Evolutionary conservation across 73 alveolate species (phyloP), one percentile per base, ranked within the genome.

Genomic region (Durusdinium trenchii): DNA sequence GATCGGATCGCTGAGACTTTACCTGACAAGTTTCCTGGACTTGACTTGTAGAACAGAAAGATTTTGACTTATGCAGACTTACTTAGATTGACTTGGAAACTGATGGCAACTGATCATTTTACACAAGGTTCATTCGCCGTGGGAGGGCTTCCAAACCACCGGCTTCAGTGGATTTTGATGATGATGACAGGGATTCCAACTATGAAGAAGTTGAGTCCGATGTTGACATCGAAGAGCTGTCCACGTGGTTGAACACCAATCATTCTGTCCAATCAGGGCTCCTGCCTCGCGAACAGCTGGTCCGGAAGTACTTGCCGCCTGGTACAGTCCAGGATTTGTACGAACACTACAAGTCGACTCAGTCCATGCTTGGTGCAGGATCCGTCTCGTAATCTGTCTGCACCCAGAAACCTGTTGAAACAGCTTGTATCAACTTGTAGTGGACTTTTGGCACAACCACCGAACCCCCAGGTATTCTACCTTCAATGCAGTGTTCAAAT

Each of bases 301-400:
- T 76, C 20, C 86, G 61, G 10, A 76, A 76, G 86, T 76, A 76
- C 86, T 60, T 76, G 61, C 86, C 86, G 26, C 86, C 86, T n/a
- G 86, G 86, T 9, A 42, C 62, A 7, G 86, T 76, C 60, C 40
- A 6, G 4, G 86, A 76, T 40, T 43, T 76, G 38, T 76, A 76
- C 46, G 86, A 76, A 20, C 86, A 76, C 61, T 76, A 76, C 86
- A 76, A 76, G 26, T 43, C 62, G 12, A 76, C 62, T 20, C 86
- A 76, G 61, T 3, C 40, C 12, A 43, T 76, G 86, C 5, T 76
- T 4, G 86, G 86, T 43, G 86, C 62, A 6, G 18, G 45, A n/a
- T 7, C 38, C 2, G 54, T 60, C 45, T 76, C 86, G 86, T 6
- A 9, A 2, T 76, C 23, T 16, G 12, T 23, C 23, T 57, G 69